Percentiles rank a stretch among this genome's conserved stretches.
phyloP scores from a whole-genome alignment of 495 filamentous ascomycete genomes.

The Xylaria longipes region DNA sequence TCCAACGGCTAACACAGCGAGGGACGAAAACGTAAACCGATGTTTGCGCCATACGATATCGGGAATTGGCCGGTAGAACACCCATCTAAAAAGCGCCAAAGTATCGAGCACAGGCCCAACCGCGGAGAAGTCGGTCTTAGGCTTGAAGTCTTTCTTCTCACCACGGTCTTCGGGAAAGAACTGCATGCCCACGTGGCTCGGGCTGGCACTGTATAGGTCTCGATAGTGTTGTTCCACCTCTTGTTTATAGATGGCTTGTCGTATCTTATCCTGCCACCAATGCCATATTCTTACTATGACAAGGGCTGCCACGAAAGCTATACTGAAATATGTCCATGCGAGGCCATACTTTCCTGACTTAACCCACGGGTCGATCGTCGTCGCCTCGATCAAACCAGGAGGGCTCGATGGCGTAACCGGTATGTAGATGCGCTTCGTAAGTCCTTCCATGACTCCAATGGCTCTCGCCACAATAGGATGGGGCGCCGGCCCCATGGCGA shows the following conservation, averaged over 20 bases:
- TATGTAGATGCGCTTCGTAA: conserved; percentile 78
- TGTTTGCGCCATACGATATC: conserved; percentile 65
- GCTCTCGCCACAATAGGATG: conserved; percentile 33
- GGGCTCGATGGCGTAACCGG: conserved; percentile 73
- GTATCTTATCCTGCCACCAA: conserved; percentile 85
- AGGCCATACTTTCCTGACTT: conserved; percentile 86
- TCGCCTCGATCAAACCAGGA: conserved; percentile 72
- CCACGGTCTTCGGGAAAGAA: conserved; percentile 73
- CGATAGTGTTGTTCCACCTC: conserved; percentile 64
- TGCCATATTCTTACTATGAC: conserved; percentile 75
- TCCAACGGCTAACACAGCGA: conserved; percentile 70
- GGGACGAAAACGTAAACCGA: conserved; percentile 76
- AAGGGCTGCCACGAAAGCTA: conserved; percentile 71
- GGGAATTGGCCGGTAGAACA: conserved; percentile 85
- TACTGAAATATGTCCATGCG: conserved; percentile 84
- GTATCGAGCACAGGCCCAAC: conserved; percentile 74
- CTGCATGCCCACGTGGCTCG: conserved; percentile 69
- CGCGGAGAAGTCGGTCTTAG: conserved; percentile 72
- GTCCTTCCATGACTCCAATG: conserved; percentile 42
- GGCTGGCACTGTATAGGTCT: conserved; percentile 58
- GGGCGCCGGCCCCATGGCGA: conserved; percentile 26
- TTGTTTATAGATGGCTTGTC: conserved; percentile 82
- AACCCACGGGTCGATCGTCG: conserved; percentile 78
- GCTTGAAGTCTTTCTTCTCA: conserved; percentile 59
- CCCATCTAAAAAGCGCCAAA: conserved; percentile 78